Conservation (phyloP, 345 rosid species). For the Carallia brachiata region DNA sequence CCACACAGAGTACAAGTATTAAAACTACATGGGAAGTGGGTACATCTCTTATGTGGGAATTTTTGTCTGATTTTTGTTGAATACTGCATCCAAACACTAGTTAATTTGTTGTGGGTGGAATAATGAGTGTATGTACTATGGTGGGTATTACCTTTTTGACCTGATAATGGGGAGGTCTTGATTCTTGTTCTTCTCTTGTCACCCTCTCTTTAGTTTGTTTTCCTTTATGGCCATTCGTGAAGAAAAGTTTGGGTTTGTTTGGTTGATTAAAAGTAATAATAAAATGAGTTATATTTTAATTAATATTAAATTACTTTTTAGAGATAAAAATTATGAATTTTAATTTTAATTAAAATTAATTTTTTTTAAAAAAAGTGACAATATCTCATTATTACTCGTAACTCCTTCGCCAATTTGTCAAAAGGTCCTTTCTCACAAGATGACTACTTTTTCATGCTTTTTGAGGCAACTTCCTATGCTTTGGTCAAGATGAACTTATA, state of each 20-base stretch:
- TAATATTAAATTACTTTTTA: too few relatives aligned
- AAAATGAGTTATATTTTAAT: too few relatives aligned
- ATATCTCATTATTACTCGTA: conserved; percentile 9
- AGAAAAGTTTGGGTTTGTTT: conserved; percentile 22
- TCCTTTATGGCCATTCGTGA: conserved; percentile 18
- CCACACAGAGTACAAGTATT: conserved; percentile 13
- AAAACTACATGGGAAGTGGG: conserved; percentile 1
- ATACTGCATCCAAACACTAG: conserved; percentile 7
- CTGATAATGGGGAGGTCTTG: conserved; percentile 35
- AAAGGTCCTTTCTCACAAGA: conserved; percentile 15
- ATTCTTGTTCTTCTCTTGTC: conserved; percentile 35
- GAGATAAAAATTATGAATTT: neutral
- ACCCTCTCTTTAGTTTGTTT: conserved; percentile 24
- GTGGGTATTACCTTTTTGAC: conserved; percentile 50
- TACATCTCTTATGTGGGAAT: conserved; percentile 21
- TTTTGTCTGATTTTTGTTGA: conserved; percentile 21
- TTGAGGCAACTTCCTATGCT: conserved; percentile 27
- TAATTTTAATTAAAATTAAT: too few relatives aligned
- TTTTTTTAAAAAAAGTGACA: conserved; percentile 11
- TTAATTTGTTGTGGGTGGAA: conserved; percentile 39
- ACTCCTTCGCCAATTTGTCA: conserved; percentile 19
- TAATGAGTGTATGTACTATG: conserved; percentile 33
- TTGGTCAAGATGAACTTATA: neutral
- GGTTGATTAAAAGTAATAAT: neutral
- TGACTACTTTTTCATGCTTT: conserved; percentile 27